Evolutionary conservation across 1,139 yeast genomes (phyloP), one percentile per base, ranked within the genome.

Genomic region (Lodderomyces orthopsilosis): DNA sequence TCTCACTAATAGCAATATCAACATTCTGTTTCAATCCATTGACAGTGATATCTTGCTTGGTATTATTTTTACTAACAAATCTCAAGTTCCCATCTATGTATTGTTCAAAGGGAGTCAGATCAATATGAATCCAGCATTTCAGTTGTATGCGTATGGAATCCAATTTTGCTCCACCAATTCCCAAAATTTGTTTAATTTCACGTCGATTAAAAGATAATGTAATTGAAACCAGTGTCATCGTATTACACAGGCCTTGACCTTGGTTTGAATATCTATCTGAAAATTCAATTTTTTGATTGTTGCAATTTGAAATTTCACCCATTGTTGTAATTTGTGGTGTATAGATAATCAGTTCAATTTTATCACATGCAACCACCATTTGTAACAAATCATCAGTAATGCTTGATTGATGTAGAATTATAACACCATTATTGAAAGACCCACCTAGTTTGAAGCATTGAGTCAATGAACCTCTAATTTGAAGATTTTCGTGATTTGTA

Each of bases 131-230:
- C 34, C 49, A 48, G 47, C 71, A 67, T 6, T 57, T 58, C n/a
- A 66, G 51, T 21, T 51, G 50, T n/a, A 51, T 41, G 39, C 70
- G 51, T 13, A 67, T 63, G 7, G 51, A 42, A 41, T 52, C 51
- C 10, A 68, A 53, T 37, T 65, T 46, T 1, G 44, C 41, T 1
- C 69, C 71, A 14, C 59, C 54, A 22, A 50, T 48, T 3, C 73
- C 72, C 23, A 68, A 53, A 2, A 67, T 46, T 17, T 56, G 57
- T n/a, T 62, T 56, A 1, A 66, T 67, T 44, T 66, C 65, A 12
- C 52, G 52, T 41, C 61, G 54, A 4, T 45, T 50, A 15, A 47
- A 37, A 5, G 18, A 10, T n/a, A 44, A 28, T 2, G 42, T 33
- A 10, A 19, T 30, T 14, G 34, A 30, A 30, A 30, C 19, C 34